Percentiles rank a stretch among this genome's conserved stretches.
Conservation (phyloP, 2,329 filamentous ascomycete species). For the Tolypocladium tundrense region DNA sequence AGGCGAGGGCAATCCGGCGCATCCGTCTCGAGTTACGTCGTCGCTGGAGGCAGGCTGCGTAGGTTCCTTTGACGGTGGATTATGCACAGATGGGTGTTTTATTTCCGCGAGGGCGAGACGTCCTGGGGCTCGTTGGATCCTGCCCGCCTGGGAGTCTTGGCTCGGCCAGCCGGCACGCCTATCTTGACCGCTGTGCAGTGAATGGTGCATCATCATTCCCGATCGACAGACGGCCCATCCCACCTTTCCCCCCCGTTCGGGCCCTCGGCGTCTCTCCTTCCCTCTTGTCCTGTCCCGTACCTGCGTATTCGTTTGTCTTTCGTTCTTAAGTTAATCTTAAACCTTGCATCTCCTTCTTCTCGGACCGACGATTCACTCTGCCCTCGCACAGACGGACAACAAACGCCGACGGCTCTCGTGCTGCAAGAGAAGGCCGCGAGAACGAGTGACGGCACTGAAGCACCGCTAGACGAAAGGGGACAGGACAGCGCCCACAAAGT, state of each 20-base stretch:
- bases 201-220: slow-evolving; percentile 1
- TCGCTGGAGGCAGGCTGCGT: neutral
- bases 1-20: neutral
- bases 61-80: neutral
- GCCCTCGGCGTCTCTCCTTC: neutral
- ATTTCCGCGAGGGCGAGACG: neutral
- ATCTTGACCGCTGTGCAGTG: neutral
- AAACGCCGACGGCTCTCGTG: neutral
- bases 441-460: neutral
- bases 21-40: neutral
- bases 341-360: neutral
- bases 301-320: neutral
- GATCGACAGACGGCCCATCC: neutral
- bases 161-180: slow-evolving; percentile 6
- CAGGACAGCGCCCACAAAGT: too few species aligned
- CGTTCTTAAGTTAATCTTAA: too few species aligned
- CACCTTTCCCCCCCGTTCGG: neutral
- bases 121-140: neutral
- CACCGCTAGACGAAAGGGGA: too few species aligned
- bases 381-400: neutral
- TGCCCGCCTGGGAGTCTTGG: slow-evolving; percentile 3
- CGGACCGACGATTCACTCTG: neutral
- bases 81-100: neutral
- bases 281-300: neutral
- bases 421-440: neutral